A percentile compares a stretch with the other conserved stretches of the same genome.
phyloP scores from a whole-genome alignment of 2,329 filamentous ascomycete species.

The Monosporascus sp. region DNA sequence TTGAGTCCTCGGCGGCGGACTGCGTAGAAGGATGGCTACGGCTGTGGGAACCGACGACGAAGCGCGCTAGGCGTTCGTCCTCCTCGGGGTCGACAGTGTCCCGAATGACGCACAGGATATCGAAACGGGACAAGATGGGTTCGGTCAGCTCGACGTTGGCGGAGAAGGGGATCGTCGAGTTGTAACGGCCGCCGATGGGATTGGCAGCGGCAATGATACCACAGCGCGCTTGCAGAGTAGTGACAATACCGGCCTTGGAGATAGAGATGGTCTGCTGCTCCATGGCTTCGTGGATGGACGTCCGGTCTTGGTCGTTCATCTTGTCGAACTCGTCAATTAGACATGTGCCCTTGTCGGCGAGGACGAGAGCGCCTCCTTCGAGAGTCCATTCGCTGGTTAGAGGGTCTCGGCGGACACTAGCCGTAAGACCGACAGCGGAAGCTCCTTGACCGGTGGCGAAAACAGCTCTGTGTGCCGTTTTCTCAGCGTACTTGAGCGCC shows the following conservation, averaged over 20 bases:
- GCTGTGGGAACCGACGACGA: slow-evolving; percentile 91
- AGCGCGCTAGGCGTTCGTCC: slow-evolving; percentile 87
- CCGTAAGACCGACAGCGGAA: slow-evolving; percentile 94
- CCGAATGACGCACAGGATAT: slow-evolving; percentile 91
- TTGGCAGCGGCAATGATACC: slow-evolving; percentile 96
- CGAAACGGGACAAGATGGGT: slow-evolving; percentile 95
- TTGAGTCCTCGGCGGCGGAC: slow-evolving; percentile 41
- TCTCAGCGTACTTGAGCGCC: slow-evolving; percentile 94
- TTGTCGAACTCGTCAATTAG: slow-evolving; percentile 99
- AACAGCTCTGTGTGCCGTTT: slow-evolving; percentile 92
- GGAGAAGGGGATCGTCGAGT: slow-evolving; percentile 91
- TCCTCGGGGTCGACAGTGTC: slow-evolving; percentile 90
- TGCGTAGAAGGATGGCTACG: slow-evolving; percentile 68
- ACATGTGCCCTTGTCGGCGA: slow-evolving; percentile 91
- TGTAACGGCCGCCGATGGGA: slow-evolving; percentile 93
- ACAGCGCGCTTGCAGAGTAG: slow-evolving; percentile 90
- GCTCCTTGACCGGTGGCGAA: slow-evolving; percentile 98
- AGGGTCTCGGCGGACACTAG: slow-evolving; percentile 90
- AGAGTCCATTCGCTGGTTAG: slow-evolving; percentile 96
- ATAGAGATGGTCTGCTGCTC: slow-evolving; percentile 99
- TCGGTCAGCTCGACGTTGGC: slow-evolving; percentile 96
- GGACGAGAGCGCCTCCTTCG: slow-evolving; percentile 89
- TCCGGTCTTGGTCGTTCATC: slow-evolving; percentile 99
- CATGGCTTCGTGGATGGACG: slow-evolving; percentile 99
- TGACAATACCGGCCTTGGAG: slow-evolving; percentile 97